A percentile compares a stretch with the other conserved stretches of the same genome.
phyloP scores from a whole-genome alignment of 352 stramenopile genomes.

The Phytophthora hybrid region DNA sequence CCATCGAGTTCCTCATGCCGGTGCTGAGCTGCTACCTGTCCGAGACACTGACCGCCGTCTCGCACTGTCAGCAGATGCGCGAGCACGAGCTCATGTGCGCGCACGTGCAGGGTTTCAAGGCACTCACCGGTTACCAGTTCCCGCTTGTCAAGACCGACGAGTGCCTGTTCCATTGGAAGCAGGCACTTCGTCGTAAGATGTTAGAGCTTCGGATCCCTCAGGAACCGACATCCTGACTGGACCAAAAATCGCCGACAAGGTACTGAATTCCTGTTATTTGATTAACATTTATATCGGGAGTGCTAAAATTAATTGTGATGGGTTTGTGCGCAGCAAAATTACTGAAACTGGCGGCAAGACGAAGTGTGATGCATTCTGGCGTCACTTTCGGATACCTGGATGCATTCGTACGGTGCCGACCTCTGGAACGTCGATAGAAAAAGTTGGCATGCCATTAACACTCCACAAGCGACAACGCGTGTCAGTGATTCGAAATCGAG shows the following conservation, averaged over 20 bases:
- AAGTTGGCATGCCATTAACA: too few relatives aligned
- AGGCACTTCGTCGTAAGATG: conserved; percentile 27
- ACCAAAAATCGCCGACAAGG: conserved; percentile 6
- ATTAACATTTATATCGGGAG: neutral
- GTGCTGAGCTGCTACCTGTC: too few relatives aligned
- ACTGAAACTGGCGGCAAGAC: neutral
- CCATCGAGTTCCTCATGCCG: too few relatives aligned
- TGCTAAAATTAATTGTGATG: neutral
- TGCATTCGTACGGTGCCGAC: neutral
- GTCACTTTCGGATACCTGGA: neutral
- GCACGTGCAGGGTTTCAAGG: too few relatives aligned
- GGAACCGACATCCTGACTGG: neutral
- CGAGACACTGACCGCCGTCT: too few relatives aligned
- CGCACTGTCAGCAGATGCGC: too few relatives aligned
- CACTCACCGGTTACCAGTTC: conserved; percentile 11
- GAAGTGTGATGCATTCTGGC: neutral
- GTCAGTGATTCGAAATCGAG: too few relatives aligned
- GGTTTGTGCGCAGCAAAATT: neutral
- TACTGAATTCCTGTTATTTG: conserved; percentile 3
- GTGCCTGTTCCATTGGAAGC: conserved; percentile 26
- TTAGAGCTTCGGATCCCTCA: conserved; percentile 5
- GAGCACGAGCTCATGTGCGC: too few relatives aligned
- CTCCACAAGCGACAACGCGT: too few relatives aligned
- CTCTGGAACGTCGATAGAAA: neutral
- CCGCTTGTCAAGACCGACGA: conserved; percentile 13